These are phyloP conservation scores for Tuber aestivum DNA, from an alignment of 495 filamentous ascomycete species.

Conservation along the genomic window DNA sequence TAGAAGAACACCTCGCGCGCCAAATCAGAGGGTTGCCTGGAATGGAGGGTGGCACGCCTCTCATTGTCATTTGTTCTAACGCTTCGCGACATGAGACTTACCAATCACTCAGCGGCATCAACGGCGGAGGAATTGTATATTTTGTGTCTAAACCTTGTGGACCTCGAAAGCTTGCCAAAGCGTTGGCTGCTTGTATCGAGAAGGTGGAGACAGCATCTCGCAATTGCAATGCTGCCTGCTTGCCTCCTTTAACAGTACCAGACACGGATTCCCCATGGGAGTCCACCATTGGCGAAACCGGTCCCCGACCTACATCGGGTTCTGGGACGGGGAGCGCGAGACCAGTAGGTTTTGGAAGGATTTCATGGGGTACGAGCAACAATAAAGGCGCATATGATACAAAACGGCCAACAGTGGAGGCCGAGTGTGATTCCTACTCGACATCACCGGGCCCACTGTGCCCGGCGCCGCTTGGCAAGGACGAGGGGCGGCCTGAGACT, in stretches of 20 bases:
- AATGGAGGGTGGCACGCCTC: constrained; percentile 19
- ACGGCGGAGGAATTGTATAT: constrained; percentile 20
- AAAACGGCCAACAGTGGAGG: not conserved
- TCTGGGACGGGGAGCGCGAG: not conserved
- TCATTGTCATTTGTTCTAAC: constrained; percentile 37
- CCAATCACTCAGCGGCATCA: constrained; percentile 19
- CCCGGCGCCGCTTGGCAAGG: not conserved
- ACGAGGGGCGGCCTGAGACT: not conserved
- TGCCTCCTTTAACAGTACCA: not conserved
- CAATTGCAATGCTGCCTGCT: not conserved
- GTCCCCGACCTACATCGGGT: not conserved
- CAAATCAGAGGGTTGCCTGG: constrained; percentile 20
- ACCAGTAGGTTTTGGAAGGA: not conserved
- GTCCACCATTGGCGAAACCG: not conserved
- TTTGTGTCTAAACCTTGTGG: constrained; percentile 54
- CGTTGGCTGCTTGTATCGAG: constrained; percentile 45
- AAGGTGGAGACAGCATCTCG: constrained; percentile 17
- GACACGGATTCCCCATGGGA: not conserved
- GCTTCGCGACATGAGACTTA: constrained; percentile 35
- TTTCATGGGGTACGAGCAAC: not conserved
- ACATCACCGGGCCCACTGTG: not conserved
- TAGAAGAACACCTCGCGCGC: constrained; percentile 33
- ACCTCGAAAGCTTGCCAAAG: constrained; percentile 60
- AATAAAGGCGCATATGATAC: not conserved
- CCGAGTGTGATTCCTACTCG: not conserved